Conservation (phyloP, 139 green algal species). For the Haematococcus sp. region DNA sequence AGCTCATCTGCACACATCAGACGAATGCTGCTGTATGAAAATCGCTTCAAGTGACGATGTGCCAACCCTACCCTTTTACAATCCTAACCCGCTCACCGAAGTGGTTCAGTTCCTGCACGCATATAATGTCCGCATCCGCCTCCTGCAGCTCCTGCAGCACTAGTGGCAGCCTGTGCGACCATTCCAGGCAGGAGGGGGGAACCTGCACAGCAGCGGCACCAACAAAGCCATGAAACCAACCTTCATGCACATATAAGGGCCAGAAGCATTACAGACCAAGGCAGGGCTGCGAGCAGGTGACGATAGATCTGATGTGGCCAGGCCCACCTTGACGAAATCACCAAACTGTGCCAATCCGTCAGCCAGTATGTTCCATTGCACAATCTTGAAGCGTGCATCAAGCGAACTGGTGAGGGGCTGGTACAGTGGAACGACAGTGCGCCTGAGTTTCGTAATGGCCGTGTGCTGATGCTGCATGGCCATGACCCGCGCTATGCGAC, state of each 20-base stretch:
- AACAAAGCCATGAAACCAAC: not conserved
- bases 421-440: no score
- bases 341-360: conserved; percentile 70
- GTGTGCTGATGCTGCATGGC: no score
- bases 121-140: conserved; percentile 54
- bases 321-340: conserved; percentile 56
- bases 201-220: conserved; percentile 15
- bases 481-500: no score
- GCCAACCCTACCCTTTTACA: no score
- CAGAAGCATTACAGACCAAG: no score
- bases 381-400: conserved; percentile 24
- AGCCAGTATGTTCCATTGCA: conserved; percentile 68
- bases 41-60: no score
- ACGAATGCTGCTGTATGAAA: no score
- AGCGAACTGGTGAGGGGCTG: no score
- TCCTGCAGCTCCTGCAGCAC: conserved; percentile 54
- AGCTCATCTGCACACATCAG: conserved; percentile 27
- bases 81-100: conserved; percentile 30
- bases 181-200: conserved; percentile 19
- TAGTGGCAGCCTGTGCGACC: conserved; percentile 42
- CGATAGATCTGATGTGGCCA: not conserved
- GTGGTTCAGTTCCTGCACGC: conserved; percentile 61
- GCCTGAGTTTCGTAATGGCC: no score
- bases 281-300: not conserved
- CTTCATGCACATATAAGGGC: no score